Conservation (phyloP, 2,329 filamentous ascomycete genomes). For the Penicillium occitanis region DNA sequence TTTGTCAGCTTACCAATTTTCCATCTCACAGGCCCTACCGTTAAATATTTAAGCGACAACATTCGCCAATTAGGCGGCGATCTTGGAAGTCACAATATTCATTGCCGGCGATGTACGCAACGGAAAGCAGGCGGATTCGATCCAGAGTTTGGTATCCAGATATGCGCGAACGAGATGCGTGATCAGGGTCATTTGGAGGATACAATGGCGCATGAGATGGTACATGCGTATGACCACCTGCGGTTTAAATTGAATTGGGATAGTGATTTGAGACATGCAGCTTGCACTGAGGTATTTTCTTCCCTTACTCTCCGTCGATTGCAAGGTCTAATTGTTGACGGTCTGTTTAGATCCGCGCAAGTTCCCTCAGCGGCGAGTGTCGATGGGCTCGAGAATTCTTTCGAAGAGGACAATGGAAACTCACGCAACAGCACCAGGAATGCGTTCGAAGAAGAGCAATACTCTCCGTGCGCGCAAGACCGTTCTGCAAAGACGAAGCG, state of each 20-base stretch:
- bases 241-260: conserved; percentile 84
- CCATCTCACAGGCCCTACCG: conserved; percentile 60
- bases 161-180: conserved; percentile 89
- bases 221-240: conserved; percentile 92
- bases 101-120: conserved; percentile 75
- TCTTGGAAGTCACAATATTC: conserved; percentile 71
- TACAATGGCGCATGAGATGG: conserved; percentile 94
- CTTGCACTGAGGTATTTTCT: conserved; percentile 76
- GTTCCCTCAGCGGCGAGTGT: conserved; percentile 90
- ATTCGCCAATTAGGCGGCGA: conserved; percentile 75
- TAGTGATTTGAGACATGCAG: conserved; percentile 81
- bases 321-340: not conserved
- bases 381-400: conserved; percentile 85
- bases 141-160: conserved; percentile 78
- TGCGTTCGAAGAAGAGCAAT: conserved; percentile 83
- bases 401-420: conserved; percentile 76
- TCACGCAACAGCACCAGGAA: conserved; percentile 90
- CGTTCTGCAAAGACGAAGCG: conserved; percentile 77
- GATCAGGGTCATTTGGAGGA: conserved; percentile 84
- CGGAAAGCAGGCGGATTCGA: conserved; percentile 80
- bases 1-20: conserved; percentile 15
- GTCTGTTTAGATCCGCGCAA: conserved; percentile 73
- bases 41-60: conserved; percentile 83
- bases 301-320: not conserved
- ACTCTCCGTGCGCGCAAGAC: conserved; percentile 73